Evolutionary conservation across 331 rosid genomes (phyloP).

Genomic region (Quercus lobata): DNA sequence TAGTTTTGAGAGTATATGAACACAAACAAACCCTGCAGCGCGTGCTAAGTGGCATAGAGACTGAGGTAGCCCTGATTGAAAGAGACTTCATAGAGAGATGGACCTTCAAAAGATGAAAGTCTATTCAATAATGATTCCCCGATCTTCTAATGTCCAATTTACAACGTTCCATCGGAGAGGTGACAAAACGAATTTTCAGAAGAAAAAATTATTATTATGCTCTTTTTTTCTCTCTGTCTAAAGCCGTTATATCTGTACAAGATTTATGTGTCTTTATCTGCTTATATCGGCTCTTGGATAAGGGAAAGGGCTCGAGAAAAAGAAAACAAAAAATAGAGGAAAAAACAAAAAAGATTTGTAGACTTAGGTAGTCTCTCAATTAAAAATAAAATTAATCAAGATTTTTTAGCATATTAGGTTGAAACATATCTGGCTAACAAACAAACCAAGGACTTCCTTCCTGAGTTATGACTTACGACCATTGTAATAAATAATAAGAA

Average conservation of each 20-base stretch:
- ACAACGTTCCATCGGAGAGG: conserved; percentile 24
- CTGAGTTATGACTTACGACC: too few species aligned
- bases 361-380: too few species aligned
- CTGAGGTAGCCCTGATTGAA: conserved; percentile 5
- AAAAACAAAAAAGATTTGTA: too few species aligned
- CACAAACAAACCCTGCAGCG: conserved; percentile 19
- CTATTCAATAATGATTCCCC: background rate
- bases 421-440: too few species aligned
- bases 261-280: background rate
- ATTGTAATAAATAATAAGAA: too few species aligned
- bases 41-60: conserved; percentile 21
- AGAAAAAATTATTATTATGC: background rate
- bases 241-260: background rate
- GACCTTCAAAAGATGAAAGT: background rate
- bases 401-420: background rate
- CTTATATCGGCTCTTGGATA: background rate
- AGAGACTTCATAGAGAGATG: conserved; percentile 7
- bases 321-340: background rate
- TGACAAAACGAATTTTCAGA: conserved; percentile 17
- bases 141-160: conserved; percentile 13
- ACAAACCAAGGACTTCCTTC: background rate
- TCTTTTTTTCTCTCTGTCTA: background rate
- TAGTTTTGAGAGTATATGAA: background rate
- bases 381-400: background rate
- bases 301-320: background rate